Percentiles rank a stretch among this genome's conserved stretches.
Conservation (phyloP, 179 eudicot species). For the Pouteria campechiana region DNA sequence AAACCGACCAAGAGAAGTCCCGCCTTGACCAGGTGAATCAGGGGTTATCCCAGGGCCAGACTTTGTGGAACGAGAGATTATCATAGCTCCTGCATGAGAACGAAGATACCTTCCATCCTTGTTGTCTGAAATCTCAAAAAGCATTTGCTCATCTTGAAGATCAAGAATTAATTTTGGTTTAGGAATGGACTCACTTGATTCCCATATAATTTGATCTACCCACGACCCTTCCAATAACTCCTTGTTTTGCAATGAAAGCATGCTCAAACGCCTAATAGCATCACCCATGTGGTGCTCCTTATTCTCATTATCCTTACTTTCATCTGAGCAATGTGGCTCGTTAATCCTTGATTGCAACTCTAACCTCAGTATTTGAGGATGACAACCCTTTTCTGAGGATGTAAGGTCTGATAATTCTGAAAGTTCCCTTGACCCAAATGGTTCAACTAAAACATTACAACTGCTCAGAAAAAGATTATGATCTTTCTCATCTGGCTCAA, state of each 20-base stretch:
- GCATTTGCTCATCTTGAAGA: constrained; percentile 96
- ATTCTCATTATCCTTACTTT: constrained; percentile 25
- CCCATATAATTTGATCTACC: constrained; percentile 89
- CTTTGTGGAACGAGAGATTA: constrained; percentile 38
- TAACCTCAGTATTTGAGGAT: constrained; percentile 81
- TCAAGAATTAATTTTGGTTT: constrained; percentile 87
- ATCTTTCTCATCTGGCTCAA: constrained; percentile 24
- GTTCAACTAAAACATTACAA: constrained; percentile 37
- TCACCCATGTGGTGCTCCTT: constrained; percentile 32
- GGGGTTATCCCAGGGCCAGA: constrained; percentile 27
- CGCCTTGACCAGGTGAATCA: constrained; percentile 51
- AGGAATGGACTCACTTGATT: constrained; percentile 31
- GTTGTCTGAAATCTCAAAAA: constrained; percentile 71
- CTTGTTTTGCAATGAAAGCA: constrained; percentile 63
- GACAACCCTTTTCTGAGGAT: constrained; percentile 21
- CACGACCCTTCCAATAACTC: constrained; percentile 80
- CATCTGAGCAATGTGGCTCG: constrained; percentile 14
- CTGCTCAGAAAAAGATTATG: constrained; percentile 14
- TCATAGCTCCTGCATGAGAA: constrained; percentile 89
- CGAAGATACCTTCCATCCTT: constrained; percentile 55
- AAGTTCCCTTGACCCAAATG: constrained; percentile 41
- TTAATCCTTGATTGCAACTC: constrained; percentile 40
- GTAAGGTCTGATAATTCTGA: constrained; percentile 8
- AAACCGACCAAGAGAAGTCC: constrained; percentile 43
- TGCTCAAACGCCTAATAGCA: constrained; percentile 51